Conservation (phyloP, 1,284 basidiomycete species). For the Rhizoctonia solani region DNA sequence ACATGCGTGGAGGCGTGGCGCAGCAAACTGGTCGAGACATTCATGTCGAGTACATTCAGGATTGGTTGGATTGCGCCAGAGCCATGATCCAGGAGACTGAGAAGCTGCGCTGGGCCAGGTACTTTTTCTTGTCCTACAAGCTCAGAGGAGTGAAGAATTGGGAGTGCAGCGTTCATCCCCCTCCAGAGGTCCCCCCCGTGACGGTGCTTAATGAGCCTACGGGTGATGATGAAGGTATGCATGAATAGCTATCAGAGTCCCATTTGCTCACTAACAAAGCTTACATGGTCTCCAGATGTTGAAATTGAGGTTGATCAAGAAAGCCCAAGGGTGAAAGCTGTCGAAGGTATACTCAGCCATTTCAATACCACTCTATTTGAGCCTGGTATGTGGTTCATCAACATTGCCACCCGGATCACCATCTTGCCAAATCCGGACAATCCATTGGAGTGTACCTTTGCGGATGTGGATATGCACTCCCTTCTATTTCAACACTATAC, state of each 20-base stretch:
- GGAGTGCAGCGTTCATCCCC: slow-evolving; percentile 2
- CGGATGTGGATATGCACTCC: not conserved
- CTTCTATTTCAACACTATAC: not conserved
- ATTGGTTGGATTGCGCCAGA: not conserved
- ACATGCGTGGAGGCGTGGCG: not conserved
- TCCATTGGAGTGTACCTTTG: not conserved
- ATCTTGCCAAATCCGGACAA: not conserved
- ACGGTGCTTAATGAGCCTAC: not conserved
- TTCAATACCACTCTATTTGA: slow-evolving; percentile 2
- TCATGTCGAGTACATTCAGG: slow-evolving; percentile 8
- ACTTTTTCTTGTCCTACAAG: slow-evolving; percentile 11
- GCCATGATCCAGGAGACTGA: not conserved
- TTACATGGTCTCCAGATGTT: no score
- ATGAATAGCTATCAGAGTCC: not conserved
- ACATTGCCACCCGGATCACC: not conserved
- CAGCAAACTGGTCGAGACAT: slow-evolving; percentile 6
- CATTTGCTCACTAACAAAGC: no score
- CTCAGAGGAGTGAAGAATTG: slow-evolving; percentile 12
- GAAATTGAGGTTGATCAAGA: not conserved
- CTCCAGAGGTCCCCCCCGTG: not conserved
- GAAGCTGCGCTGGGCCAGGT: slow-evolving; percentile 12
- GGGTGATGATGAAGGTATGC: not conserved
- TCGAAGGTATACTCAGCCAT: not conserved
- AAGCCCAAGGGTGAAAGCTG: not conserved
- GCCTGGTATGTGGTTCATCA: not conserved